Base-by-base conservation (phyloP, 768 basidiomycete genomes). In the Trametes cubensis region DNA sequence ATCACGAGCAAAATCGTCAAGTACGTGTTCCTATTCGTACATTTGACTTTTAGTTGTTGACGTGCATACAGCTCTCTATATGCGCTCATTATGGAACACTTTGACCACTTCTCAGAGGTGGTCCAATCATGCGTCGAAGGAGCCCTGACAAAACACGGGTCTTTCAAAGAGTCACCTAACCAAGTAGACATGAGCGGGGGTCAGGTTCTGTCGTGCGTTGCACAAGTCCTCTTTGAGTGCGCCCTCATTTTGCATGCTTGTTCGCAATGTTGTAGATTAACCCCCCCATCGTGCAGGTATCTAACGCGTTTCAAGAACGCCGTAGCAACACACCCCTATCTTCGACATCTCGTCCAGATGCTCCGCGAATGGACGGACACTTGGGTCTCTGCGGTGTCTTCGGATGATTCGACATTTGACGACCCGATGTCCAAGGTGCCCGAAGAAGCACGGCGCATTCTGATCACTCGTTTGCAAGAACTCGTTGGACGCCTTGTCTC, bases 221-320 rank as follows among this genome's bases (percentile, higher is more conserved):
- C 77, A 4, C 77, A 74, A 4, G 72, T 85, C 11, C 72, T 87
- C 47, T 78, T 80, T 42, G 83, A 87, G 86, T 87, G 64, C 10
- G 81, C 71, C 18, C 42, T 17, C 53, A 6, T 3, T n/a, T 42
- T 10, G 34, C 34, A 34, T 34, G 10, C 10, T 11, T 34, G 34
- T 11, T 34, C 34, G 34, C 34, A 10, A n/a, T 26, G 13, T 15
- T 8, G 18, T 41, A 20, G 21, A 2, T 5, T 5, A 18, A 23
- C n/a, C 40, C 7, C n/a, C 4, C 23, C 4, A 23, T 30, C 25
- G 2, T 4, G 23, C 44, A 76, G 75, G 59, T 73, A 66, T 59
- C 23, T 72, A 1, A 71, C 60, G 13, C 69, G 72, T 10, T 75
- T 71, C 66, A 67, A 69, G 55, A 65, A 71, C n/a, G 72, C 73